Percentiles rank a stretch among this genome's conserved stretches.
Evolutionary conservation across 768 basidiomycete species (phyloP).

Genomic region (Sporobolomyces phaffii): DNA sequence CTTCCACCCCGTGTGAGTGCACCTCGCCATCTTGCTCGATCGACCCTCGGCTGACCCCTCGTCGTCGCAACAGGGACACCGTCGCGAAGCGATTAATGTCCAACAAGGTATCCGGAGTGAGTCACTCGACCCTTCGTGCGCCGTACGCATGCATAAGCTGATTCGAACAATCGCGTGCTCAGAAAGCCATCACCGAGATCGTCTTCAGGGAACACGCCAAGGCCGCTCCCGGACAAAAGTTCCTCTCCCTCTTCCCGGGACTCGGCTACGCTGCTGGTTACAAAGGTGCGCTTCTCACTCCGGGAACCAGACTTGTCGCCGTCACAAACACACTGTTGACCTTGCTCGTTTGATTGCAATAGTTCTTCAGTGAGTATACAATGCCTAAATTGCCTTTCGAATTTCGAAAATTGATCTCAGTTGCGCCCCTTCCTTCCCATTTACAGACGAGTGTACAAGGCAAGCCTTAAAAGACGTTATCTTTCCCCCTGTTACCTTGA

Average conservation of each 20-base stretch:
- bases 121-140: no score
- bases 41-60: not conserved
- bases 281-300: constrained; percentile 52
- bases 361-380: constrained; percentile 37
- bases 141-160: no score
- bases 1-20: constrained; percentile 42
- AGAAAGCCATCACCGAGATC: constrained; percentile 56
- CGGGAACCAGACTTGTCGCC: no score
- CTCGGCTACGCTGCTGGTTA: constrained; percentile 98
- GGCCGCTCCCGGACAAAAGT: constrained; percentile 60
- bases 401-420: not conserved
- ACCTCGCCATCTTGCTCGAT: not conserved
- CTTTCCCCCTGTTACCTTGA: no score
- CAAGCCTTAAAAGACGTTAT: not conserved
- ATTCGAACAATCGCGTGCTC: not conserved
- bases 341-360: not conserved
- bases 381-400: not conserved
- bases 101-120: constrained; percentile 72
- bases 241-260: constrained; percentile 92
- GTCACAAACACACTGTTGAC: not conserved
- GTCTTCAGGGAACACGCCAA: constrained; percentile 79
- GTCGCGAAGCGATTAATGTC: constrained; percentile 99
- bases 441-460: constrained; percentile 41
- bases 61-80: constrained; percentile 72
- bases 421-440: not conserved